Conservation (phyloP, 2,329 filamentous ascomycete species). For the Chaetomium globosum region DNA sequence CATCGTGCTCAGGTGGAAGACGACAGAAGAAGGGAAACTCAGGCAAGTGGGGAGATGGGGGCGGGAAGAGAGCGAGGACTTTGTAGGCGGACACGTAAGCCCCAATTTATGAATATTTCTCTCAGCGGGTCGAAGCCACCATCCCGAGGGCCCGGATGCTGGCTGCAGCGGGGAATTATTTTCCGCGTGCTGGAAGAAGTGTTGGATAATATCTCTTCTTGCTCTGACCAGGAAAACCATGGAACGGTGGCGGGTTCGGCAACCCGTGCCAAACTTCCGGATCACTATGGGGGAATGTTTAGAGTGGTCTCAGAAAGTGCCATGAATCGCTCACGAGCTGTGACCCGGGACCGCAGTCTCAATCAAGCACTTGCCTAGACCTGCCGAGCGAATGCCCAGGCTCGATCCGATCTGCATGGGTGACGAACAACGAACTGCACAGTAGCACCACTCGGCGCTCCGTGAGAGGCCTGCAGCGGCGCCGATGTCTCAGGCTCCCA, state of each 20-base stretch:
- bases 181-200: constrained; percentile 36
- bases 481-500: not conserved
- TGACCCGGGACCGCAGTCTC: constrained; percentile 18
- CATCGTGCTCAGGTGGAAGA: constrained; percentile 33
- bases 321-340: constrained; percentile 17
- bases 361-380: constrained; percentile 25
- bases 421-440: not conserved
- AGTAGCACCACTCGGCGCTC: constrained; percentile 2
- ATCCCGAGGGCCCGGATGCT: constrained; percentile 35
- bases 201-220: constrained; percentile 34
- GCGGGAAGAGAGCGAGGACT: constrained; percentile 16
- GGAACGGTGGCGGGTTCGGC: constrained; percentile 21
- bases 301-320: constrained; percentile 19
- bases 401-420: constrained; percentile 16
- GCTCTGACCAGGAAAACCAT: constrained; percentile 34
- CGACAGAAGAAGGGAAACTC: constrained; percentile 17
- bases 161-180: constrained; percentile 32
- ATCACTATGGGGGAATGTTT: not conserved
- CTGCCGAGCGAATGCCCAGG: constrained; percentile 22
- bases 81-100: constrained; percentile 36
- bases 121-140: constrained; percentile 28
- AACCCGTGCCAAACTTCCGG: constrained; percentile 26
- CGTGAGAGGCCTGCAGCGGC: constrained; percentile 20
- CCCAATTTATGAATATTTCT: constrained; percentile 36
- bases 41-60: constrained; percentile 16